Evolutionary conservation across 768 basidiomycete genomes (phyloP).

Genomic region (Podaxis sp.): DNA sequence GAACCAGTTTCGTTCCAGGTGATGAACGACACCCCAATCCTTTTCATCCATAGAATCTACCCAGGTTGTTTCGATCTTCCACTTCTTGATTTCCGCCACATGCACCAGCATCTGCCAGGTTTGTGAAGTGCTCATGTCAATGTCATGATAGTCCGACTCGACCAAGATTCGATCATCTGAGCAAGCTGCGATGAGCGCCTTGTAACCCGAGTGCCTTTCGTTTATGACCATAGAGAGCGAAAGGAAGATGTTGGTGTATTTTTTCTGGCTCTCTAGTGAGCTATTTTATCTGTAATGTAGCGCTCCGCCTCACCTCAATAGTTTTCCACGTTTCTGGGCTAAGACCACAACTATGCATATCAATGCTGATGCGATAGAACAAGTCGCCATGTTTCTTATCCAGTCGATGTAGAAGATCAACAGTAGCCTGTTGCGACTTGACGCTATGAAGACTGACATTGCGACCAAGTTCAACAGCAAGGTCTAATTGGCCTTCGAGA

Average conservation of each 20-base stretch:
- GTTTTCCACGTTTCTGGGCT: slow-evolving; percentile 73
- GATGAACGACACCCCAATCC: slow-evolving; percentile 65
- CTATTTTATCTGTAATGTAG: neutral
- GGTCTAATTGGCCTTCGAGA: slow-evolving; percentile 79
- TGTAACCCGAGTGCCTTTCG: slow-evolving; percentile 62
- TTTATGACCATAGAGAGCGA: slow-evolving; percentile 90
- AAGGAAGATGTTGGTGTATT: slow-evolving; percentile 76
- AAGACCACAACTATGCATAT: slow-evolving; percentile 89
- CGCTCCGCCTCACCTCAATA: slow-evolving; percentile 60
- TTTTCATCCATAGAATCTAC: slow-evolving; percentile 32
- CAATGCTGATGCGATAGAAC: slow-evolving; percentile 74
- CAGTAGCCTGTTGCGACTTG: slow-evolving; percentile 67
- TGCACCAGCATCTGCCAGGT: slow-evolving; percentile 79
- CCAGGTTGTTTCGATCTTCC: slow-evolving; percentile 71
- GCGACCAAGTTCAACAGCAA: slow-evolving; percentile 78
- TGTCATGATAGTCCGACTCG: slow-evolving; percentile 83
- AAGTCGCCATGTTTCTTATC: slow-evolving; percentile 51
- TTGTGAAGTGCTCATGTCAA: slow-evolving; percentile 52
- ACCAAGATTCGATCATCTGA: slow-evolving; percentile 69
- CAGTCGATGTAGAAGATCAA: slow-evolving; percentile 64
- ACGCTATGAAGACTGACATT: slow-evolving; percentile 91
- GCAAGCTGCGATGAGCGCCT: slow-evolving; percentile 63
- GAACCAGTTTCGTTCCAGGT: slow-evolving; percentile 72
- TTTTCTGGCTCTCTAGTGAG: slow-evolving; percentile 44
- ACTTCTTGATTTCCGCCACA: slow-evolving; percentile 75